Percentiles rank a stretch among this genome's conserved stretches.
These are phyloP conservation scores for Penicillium parvum DNA, from an alignment of 495 filamentous ascomycete genomes.

Conservation along the genomic window DNA sequence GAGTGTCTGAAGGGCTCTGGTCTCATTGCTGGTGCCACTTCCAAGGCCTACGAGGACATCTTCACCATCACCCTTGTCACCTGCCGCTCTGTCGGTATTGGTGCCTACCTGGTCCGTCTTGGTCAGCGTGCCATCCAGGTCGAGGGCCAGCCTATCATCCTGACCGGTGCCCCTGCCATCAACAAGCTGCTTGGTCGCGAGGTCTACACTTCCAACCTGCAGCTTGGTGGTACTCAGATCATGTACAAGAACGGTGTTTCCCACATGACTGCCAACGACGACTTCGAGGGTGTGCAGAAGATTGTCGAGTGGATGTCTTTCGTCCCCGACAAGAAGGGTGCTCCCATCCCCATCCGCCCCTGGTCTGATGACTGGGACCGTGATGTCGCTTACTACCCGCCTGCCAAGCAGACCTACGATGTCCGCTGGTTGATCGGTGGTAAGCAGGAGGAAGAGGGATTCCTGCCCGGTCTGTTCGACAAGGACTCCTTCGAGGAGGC, in stretches of 20 bases:
- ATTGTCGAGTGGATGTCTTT: conserved; percentile 97
- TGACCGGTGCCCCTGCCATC: conserved; percentile 94
- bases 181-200: conserved; percentile 98
- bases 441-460: conserved; percentile 82
- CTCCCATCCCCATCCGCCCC: conserved; percentile 81
- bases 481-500: conserved; percentile 94
- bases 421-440: conserved; percentile 89
- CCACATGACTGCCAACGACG: conserved; percentile 95
- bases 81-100: conserved; percentile 95
- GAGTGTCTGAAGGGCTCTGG: conserved; percentile 96
- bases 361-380: conserved; percentile 90
- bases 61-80: conserved; percentile 98
- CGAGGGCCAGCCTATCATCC: conserved; percentile 97
- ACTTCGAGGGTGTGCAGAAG: conserved; percentile 96
- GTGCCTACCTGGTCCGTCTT: conserved; percentile 95
- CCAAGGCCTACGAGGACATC: conserved; percentile 95
- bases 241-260: conserved; percentile 99
- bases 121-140: conserved; percentile 98
- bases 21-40: conserved; percentile 96
- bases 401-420: conserved; percentile 86
- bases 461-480: conserved; percentile 90
- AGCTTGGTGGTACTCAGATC: conserved; percentile 98
- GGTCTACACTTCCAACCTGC: conserved; percentile 97
- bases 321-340: conserved; percentile 88
- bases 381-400: conserved; percentile 79